Conservation (phyloP, 176 grass and related monocot genomes). For the Pharus latifolius region DNA sequence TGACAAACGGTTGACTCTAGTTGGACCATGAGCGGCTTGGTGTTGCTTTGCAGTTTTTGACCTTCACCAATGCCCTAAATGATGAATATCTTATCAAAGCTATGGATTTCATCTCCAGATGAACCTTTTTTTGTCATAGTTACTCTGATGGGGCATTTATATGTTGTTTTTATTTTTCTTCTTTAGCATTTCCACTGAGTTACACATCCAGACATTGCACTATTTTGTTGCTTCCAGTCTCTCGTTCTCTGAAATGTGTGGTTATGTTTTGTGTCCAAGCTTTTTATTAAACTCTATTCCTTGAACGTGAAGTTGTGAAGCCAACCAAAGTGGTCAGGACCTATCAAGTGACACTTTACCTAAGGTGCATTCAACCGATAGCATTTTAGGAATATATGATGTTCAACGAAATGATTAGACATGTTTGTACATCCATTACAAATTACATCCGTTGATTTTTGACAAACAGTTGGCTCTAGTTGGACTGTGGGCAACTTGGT, state of each 20-base stretch:
- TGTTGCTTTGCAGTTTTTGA: background rate
- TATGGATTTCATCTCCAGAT: slow-evolving; percentile 32
- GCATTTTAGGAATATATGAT: no score
- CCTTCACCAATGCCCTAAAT: slow-evolving; percentile 6
- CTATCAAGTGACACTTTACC: no score
- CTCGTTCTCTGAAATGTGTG: background rate
- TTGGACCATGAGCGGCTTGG: no score
- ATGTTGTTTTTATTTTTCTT: background rate
- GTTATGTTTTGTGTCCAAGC: background rate
- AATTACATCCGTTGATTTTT: no score
- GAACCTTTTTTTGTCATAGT: slow-evolving; percentile 41
- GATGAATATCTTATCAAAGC: slow-evolving; percentile 23
- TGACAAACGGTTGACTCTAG: background rate
- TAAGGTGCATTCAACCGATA: no score
- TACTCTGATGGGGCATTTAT: slow-evolving; percentile 44
- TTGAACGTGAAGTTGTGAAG: no score
- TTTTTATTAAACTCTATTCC: no score
- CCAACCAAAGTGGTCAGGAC: no score
- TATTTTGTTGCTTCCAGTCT: background rate
- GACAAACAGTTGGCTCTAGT: no score
- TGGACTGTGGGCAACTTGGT: no score
- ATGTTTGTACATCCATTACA: no score
- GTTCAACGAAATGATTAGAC: no score
- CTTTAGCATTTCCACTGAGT: background rate
- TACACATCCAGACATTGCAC: background rate